Conservation (phyloP, 768 basidiomycete genomes). For the Podaxis rugospora region DNA sequence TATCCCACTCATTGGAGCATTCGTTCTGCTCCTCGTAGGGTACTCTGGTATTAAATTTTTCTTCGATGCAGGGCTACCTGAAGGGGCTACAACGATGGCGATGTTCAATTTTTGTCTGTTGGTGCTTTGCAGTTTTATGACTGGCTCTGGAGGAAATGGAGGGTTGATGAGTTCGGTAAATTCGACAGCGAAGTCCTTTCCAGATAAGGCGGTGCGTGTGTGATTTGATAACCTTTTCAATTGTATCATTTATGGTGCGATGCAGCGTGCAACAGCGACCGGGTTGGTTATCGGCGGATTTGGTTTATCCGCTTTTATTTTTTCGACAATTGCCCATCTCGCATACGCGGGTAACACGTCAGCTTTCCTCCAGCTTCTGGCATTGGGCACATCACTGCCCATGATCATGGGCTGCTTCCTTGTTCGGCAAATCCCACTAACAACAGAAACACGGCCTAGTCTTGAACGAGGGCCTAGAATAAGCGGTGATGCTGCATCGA, state of each 20-base stretch:
- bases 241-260: background rate
- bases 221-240: background rate
- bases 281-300: slow-evolving; percentile 83
- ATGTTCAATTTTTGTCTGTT: slow-evolving; percentile 44
- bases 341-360: slow-evolving; percentile 77
- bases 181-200: slow-evolving; percentile 79
- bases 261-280: slow-evolving; percentile 71
- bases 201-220: slow-evolving; percentile 56
- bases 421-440: slow-evolving; percentile 64
- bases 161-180: slow-evolving; percentile 73
- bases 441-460: slow-evolving; percentile 26
- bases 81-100: slow-evolving; percentile 31
- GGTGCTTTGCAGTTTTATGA: slow-evolving; percentile 61
- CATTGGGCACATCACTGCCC: slow-evolving; percentile 72
- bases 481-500: slow-evolving; percentile 7
- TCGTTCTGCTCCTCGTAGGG: slow-evolving; percentile 58
- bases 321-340: slow-evolving; percentile 69
- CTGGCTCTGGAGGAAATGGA: slow-evolving; percentile 73
- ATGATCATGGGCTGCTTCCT: slow-evolving; percentile 77
- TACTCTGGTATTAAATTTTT: slow-evolving; percentile 72
- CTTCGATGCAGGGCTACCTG: slow-evolving; percentile 50
- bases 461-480: slow-evolving; percentile 12
- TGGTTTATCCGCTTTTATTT: slow-evolving; percentile 88
- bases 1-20: slow-evolving; percentile 56
- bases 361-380: slow-evolving; percentile 69